Base-by-base conservation (phyloP, 192 early-diverging fungal genomes). In the Coemansia sp. region DNA sequence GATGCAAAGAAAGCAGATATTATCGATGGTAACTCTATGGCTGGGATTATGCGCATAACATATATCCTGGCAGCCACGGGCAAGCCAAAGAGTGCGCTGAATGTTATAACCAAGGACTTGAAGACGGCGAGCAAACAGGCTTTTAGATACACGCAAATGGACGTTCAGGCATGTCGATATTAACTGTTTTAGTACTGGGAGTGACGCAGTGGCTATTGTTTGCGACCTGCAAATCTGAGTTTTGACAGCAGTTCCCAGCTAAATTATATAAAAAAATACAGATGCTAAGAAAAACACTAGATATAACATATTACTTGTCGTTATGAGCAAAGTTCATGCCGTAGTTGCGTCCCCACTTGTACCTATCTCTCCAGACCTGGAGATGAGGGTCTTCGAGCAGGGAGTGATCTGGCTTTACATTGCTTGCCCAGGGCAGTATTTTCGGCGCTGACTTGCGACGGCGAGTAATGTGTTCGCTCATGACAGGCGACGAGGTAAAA, bases 311-410 rank as follows among this genome's bases (percentile, higher is more conserved):
- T 59, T 63, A 70, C 14, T 46, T 56, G 56, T 78, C 76, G 64
- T 79, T 79, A 50, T 79, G 76, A 0, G 76, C 70, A 66, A 70
- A 79, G 67, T 79, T 79, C 66, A 79, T 67, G 4, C 76, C 76
- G 54, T 79, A 79, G 50, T 67, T 56, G 5, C 76, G 58, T 36
- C 76, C 76, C 76, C 76, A 79, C 58, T 73, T 79, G 64, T 79
- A 79, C 9, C 76, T 44, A 62, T 73, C 67, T 21, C 76, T 50
- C 76, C 76, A 79, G 37, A 70, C 67, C 67, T 79, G 76, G 10
- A 79, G 61, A 4, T 73, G 56, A 7, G 76, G 76, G 5, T 79
- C 76, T 26, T 67, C 76, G 4, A 79, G 70, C 28, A 79, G 48
- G 14, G 34, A 67, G 58, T 73, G 60, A 34, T 79, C 76, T 11